Evolutionary conservation across 345 rosid species (phyloP).

Genomic region (Psidium guajava): DNA sequence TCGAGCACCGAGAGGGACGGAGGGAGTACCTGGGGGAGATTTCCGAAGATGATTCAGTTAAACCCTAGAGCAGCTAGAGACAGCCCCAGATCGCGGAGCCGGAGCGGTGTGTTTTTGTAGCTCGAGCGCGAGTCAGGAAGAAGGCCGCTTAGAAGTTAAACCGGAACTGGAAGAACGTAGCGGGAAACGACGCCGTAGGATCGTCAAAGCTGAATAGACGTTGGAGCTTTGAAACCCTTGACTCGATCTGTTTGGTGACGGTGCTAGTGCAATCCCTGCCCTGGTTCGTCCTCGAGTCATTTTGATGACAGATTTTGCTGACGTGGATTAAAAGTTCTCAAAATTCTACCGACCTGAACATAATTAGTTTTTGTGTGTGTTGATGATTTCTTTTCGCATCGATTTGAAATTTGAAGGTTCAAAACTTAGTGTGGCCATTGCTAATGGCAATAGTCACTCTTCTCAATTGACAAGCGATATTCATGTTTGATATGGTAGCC

Average conservation of each 20-base stretch:
- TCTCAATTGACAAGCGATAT: too few species aligned
- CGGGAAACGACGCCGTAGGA: neutral
- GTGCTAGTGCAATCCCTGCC: neutral
- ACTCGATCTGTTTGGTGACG: neutral
- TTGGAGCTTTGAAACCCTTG: neutral
- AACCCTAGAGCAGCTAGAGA: neutral
- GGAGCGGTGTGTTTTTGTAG: neutral
- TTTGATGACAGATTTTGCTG: too few species aligned
- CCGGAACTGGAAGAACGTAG: neutral
- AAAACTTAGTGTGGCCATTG: too few species aligned
- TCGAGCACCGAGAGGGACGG: neutral
- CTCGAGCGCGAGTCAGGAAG: neutral
- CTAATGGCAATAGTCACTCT: neutral
- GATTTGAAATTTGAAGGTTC: neutral
- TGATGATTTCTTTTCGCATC: too few species aligned
- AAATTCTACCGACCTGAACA: too few species aligned
- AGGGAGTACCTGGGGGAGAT: neutral
- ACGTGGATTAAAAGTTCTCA: neutral
- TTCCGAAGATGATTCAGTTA: neutral
- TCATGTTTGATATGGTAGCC: too few species aligned
- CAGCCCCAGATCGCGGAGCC: neutral
- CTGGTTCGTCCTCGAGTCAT: neutral
- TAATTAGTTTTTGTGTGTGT: too few species aligned
- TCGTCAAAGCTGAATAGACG: neutral
- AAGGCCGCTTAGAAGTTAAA: neutral